Conservation (phyloP, 2,329 filamentous ascomycete genomes). For the Paecilomyces fulvus region DNA sequence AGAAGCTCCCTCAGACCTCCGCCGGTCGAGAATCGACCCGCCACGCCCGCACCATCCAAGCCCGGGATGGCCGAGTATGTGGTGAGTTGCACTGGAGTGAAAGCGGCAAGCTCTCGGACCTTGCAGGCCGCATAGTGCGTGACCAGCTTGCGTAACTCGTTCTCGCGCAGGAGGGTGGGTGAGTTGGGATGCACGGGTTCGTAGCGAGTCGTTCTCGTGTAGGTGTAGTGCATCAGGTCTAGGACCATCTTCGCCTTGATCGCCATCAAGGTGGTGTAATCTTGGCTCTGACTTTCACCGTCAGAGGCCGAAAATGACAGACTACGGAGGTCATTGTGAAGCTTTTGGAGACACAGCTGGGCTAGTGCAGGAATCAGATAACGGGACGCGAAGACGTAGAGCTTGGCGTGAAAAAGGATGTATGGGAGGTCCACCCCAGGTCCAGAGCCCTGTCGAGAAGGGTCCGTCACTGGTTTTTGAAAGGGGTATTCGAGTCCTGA, state of each 20-base stretch:
- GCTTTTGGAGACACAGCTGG: constrained; percentile 31
- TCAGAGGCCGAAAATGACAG: constrained; percentile 18
- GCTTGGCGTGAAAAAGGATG: constrained; percentile 35
- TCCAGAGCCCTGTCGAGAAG: constrained; percentile 1
- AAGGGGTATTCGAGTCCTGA: constrained; percentile 26
- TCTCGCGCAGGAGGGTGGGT: constrained; percentile 29
- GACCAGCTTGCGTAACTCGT: constrained; percentile 32
- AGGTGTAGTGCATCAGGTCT: constrained; percentile 31
- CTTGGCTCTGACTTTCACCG: constrained; percentile 11
- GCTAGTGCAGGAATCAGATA: constrained; percentile 33
- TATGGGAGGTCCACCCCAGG: constrained; percentile 23
- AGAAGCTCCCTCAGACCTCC: constrained; percentile 26
- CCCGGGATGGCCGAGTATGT: background rate
- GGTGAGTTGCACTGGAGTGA: constrained; percentile 9
- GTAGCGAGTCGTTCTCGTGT: constrained; percentile 30
- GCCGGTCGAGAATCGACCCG: background rate
- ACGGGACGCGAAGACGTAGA: constrained; percentile 36
- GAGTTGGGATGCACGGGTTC: constrained; percentile 30
- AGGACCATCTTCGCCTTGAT: constrained; percentile 27
- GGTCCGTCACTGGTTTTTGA: constrained; percentile 10
- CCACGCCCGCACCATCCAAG: background rate
- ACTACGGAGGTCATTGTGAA: constrained; percentile 28
- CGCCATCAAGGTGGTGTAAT: constrained; percentile 15
- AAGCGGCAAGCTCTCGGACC: constrained; percentile 28
- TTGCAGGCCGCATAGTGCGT: constrained; percentile 34